Evolutionary conservation across 495 filamentous ascomycete species (phyloP), one percentile per base, ranked within the genome.

Genomic region (Trichoderma virens): DNA sequence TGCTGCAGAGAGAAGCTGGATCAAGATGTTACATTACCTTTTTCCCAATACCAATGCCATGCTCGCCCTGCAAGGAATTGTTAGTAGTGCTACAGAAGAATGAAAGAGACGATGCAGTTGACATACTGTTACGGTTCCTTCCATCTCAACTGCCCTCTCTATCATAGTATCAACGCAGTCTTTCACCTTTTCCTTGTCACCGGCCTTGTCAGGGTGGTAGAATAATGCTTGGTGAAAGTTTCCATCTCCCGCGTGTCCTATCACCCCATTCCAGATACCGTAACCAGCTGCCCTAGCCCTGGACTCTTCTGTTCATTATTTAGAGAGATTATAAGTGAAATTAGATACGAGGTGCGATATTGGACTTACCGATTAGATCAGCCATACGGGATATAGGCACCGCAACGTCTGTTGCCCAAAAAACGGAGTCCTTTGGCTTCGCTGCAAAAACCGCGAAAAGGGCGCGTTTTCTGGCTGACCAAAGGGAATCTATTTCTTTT

Each of bases 361-460:
- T 27, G 18, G 51, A 18, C 76, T 56, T 75, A 76, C 83, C 85
- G 43, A 90, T 87, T 31, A 90, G 86, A 72, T 90, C 86, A 4
- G 86, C 79, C 35, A 91, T 76, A 45, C 86, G 71, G 23, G 86
- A 89, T 3, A 91, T 72, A 3, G 88, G 88, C 11, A 91, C 88
- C 0, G 87, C 84, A 28, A 89, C 87, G 72, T 91, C 88, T 5
- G 88, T 90, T 16, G 82, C 85, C 85, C 85, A 89, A 30, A 89
- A 79, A 62, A 85, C 80, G 2, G 79, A 76, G 9, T 80, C 83
- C 54, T 83, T 78, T 62, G 76, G 74, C 30, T 71, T 64, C 35
- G 71, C 73, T 61, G 82, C 77, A 2, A 81, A 78, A 71, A 83
- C 75, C 60, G 77, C 81, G 80, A 87, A 90, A 8, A 90, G 72